Evolutionary conservation across 306 rosid species (phyloP).

Genomic region (Arachis hypogaea): DNA sequence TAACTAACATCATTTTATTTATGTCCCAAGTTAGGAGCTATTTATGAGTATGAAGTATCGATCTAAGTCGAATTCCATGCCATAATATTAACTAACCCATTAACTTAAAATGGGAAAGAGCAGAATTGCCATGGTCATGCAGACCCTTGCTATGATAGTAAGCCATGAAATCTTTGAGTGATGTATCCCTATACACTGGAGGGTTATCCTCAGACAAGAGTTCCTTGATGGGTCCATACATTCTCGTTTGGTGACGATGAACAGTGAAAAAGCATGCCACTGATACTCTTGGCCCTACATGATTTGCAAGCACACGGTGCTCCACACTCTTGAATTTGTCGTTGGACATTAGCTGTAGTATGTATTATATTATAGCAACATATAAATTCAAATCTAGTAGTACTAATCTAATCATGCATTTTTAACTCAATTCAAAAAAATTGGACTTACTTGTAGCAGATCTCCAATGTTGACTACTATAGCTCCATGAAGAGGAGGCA

Average conservation of each 20-base stretch:
- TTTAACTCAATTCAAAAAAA: not conserved
- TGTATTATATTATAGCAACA: not conserved
- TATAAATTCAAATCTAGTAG: not conserved
- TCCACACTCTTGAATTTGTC: slow-evolving; percentile 50
- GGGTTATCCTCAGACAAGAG: slow-evolving; percentile 45
- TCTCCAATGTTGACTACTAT: slow-evolving; percentile 61
- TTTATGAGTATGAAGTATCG: no score
- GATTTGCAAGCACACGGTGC: slow-evolving; percentile 47
- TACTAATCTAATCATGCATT: no score
- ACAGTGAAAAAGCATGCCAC: slow-evolving; percentile 45
- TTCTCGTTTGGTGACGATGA: slow-evolving; percentile 18
- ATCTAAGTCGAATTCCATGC: not conserved
- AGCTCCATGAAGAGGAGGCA: slow-evolving; percentile 53
- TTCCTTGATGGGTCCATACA: slow-evolving; percentile 50
- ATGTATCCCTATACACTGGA: slow-evolving; percentile 41
- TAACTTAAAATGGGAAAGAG: slow-evolving; percentile 38
- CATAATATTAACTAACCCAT: not conserved
- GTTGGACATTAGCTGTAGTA: slow-evolving; percentile 45
- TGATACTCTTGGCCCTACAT: slow-evolving; percentile 47
- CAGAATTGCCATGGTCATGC: slow-evolving; percentile 36
- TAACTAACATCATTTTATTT: no score
- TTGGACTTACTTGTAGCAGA: slow-evolving; percentile 46
- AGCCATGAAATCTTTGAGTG: slow-evolving; percentile 28
- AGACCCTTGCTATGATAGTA: slow-evolving; percentile 45
- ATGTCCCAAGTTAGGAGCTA: no score